These are phyloP conservation scores for Conticribra guillardii DNA, from an alignment of 108 stramenopile genomes.

Conservation along the genomic window DNA sequence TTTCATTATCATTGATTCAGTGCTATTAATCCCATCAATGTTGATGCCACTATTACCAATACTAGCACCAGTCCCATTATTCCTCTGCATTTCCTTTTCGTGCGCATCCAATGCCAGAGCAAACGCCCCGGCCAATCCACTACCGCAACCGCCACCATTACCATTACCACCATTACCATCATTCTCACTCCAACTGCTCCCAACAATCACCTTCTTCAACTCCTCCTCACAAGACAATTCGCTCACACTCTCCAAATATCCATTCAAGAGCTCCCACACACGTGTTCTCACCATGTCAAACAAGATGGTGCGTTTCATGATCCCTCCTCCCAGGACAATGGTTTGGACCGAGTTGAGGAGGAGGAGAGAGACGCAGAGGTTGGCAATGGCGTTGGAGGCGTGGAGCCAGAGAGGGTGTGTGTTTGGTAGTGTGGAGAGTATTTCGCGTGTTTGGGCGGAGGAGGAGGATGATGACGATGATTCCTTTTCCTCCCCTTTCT, in stretches of 20 bases:
- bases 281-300: slow-evolving; percentile 66
- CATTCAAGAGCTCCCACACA: slow-evolving; percentile 81
- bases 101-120: slow-evolving; percentile 32
- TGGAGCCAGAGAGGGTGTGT: slow-evolving; percentile 89
- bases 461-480: not conserved
- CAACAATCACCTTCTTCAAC: slow-evolving; percentile 37
- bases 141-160: slow-evolving; percentile 10
- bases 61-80: too few species aligned
- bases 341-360: slow-evolving; percentile 82
- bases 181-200: slow-evolving; percentile 15
- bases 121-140: slow-evolving; percentile 44
- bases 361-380: slow-evolving; percentile 85
- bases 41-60: not conserved
- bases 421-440: slow-evolving; percentile 68
- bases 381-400: slow-evolving; percentile 91
- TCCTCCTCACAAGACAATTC: slow-evolving; percentile 25
- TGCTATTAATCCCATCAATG: not conserved
- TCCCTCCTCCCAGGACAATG: slow-evolving; percentile 94
- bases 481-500: slow-evolving; percentile 1
- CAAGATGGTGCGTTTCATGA: slow-evolving; percentile 82
- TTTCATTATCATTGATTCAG: not conserved
- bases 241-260: slow-evolving; percentile 79
- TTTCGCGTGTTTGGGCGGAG: slow-evolving; percentile 27
- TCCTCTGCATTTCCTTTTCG: not conserved
- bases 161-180: slow-evolving; percentile 11